Evolutionary conservation across 2,329 filamentous ascomycete genomes (phyloP).

Genomic region (Sarocladium kiliense): DNA sequence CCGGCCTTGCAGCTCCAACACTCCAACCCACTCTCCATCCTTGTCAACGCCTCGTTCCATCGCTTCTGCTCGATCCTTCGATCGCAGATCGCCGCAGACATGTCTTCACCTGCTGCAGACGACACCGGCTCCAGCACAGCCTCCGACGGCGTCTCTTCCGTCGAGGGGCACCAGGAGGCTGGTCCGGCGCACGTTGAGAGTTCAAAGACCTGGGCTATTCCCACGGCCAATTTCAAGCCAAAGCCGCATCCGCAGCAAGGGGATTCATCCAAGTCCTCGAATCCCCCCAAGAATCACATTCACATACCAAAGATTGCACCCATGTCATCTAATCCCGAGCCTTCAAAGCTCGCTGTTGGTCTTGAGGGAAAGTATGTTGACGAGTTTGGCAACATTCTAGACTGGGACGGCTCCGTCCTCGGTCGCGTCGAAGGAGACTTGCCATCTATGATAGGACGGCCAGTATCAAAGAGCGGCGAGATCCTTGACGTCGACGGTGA

Average conservation of each 20-base stretch:
- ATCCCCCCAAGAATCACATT: slow-evolving; percentile 3
- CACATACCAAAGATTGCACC: slow-evolving; percentile 32
- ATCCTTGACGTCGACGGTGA: slow-evolving; percentile 74
- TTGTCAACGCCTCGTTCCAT: not conserved
- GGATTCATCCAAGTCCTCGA: not conserved
- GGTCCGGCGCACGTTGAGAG: slow-evolving; percentile 3
- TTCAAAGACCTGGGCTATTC: slow-evolving; percentile 5
- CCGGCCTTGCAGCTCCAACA: not conserved
- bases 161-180: not conserved
- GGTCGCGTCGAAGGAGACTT: slow-evolving; percentile 49
- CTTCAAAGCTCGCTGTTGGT: slow-evolving; percentile 30
- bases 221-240: slow-evolving; percentile 7
- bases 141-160: not conserved
- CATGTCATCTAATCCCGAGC: slow-evolving; percentile 18
- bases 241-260: not conserved
- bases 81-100: not conserved
- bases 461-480: slow-evolving; percentile 40
- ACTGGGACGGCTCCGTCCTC: slow-evolving; percentile 43
- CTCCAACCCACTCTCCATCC: not conserved
- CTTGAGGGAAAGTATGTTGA: slow-evolving; percentile 45
- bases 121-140: not conserved
- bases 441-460: slow-evolving; percentile 47
- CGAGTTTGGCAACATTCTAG: slow-evolving; percentile 49
- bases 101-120: not conserved
- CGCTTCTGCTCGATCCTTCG: not conserved